These are phyloP conservation scores for Spathaspora sp. DNA, from an alignment of 805 yeast genomes.

Conservation along the genomic window DNA sequence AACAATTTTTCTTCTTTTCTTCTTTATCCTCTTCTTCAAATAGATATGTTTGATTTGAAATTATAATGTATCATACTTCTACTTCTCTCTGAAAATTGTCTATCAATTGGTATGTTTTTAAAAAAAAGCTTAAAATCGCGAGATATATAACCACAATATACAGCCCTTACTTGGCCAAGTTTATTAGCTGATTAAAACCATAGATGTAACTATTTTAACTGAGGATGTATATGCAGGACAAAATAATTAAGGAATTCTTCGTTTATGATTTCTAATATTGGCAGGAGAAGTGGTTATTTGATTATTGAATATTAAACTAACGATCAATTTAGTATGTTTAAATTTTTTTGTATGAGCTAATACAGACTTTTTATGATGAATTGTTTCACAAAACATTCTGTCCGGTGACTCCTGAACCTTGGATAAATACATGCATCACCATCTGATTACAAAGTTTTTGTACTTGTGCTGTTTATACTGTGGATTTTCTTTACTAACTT, in stretches of 20 bases:
- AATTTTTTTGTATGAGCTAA: not conserved
- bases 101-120: not conserved
- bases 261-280: conserved; percentile 51
- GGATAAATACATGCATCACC: conserved; percentile 95
- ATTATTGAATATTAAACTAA: not conserved
- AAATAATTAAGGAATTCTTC: conserved; percentile 66
- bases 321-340: conserved; percentile 1
- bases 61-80: not conserved
- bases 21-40: not conserved
- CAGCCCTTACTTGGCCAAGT: not conserved
- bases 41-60: not conserved
- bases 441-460: conserved; percentile 54
- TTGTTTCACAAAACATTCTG: conserved; percentile 20
- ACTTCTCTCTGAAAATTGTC: not conserved
- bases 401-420: conserved; percentile 70
- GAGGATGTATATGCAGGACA: conserved; percentile 81
- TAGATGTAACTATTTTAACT: conserved; percentile 36
- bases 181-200: conserved; percentile 22
- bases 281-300: not conserved
- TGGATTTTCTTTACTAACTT: not conserved
- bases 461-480: not conserved
- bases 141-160: not conserved
- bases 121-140: not conserved
- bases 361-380: conserved; percentile 18
- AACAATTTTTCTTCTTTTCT: no score